Base-by-base conservation (phyloP, 805 yeast genomes). In the Cyberlindnera xylosilytica region DNA sequence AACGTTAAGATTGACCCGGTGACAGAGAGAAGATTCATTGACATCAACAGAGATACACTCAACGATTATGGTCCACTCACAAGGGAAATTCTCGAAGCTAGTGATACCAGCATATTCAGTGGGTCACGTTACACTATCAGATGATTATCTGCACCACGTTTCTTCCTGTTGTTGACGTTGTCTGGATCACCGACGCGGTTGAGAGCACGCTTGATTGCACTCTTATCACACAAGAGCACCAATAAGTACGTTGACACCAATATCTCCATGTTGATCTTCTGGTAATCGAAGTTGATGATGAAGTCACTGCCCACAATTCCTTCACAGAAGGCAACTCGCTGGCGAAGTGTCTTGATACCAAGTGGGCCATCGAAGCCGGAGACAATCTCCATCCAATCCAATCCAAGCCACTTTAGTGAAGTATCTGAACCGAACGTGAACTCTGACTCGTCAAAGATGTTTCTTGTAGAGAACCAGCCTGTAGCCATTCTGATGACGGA, bases 231-330 rank as follows among this genome's bases (percentile, higher is more conserved):
- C 36, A 42, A 40, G 12, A 55, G 34, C 9, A 47, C 32, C 37
- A 53, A 37, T 26, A 52, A 24, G 28, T 54, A 53, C 2, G 60
- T 52, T 3, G 60, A 44, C 3, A 57, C 30, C 38, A 57, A 23
- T 1, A 56, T 45, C 34, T 57, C 60, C 27, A 54, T 19, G 34
- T 56, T 57, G 36, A 56, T 49, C 20, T 46, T 47, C 3, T 52
- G 51, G 43, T 46, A 54, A 24, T 54, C 47, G 17, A 56, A 54
- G 20, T 36, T 22, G 7, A 52, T 38, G 7, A 42, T 38, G 23
- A 43, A 47, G 3, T 45, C 49, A 36, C 37, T 45, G 9, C 45
- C 37, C 1, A 37, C 39, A 11, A 41, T 40, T n/a, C 47, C 43
- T 17, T 45, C 47, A 20, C 49, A 56, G 32, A 37, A 43, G 2